Conservation (phyloP, 345 rosid species). For the Eucalyptus erythrocorys region DNA sequence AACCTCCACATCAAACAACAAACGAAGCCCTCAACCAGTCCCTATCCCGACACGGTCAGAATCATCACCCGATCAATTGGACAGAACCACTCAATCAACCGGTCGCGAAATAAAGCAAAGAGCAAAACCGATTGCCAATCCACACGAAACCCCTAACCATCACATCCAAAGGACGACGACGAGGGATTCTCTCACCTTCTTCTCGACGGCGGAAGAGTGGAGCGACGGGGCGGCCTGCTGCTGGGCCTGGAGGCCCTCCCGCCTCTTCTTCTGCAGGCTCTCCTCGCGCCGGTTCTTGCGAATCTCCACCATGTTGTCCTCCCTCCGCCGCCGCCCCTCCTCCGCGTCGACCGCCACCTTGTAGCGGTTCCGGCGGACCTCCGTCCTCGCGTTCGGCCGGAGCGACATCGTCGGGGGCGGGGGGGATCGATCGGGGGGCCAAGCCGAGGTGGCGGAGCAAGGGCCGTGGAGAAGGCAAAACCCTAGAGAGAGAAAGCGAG, state of each 20-base stretch:
- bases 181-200: slow-evolving; percentile 25
- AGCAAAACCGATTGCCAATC: not conserved
- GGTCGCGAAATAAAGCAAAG: not conserved
- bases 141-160: not conserved
- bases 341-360: slow-evolving; percentile 82
- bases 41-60: not conserved
- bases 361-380: slow-evolving; percentile 63
- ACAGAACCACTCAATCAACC: not conserved
- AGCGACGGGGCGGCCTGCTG: slow-evolving; percentile 30
- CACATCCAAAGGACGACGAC: not conserved
- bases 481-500: not conserved
- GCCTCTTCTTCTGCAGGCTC: slow-evolving; percentile 81
- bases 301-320: slow-evolving; percentile 94
- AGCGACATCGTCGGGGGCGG: slow-evolving; percentile 34
- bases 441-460: not conserved
- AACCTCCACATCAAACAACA: not conserved
- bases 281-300: slow-evolving; percentile 79
- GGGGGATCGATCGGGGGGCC: not conserved
- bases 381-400: slow-evolving; percentile 69
- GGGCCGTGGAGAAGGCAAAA: too few species aligned
- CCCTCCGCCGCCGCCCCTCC: slow-evolving; percentile 79
- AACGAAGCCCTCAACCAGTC: not conserved
- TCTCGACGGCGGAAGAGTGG: slow-evolving; percentile 39
- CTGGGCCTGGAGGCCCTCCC: slow-evolving; percentile 72
- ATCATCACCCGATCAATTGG: not conserved